Conservation (phyloP, 2,329 filamentous ascomycete genomes). For the Trichoderma lentiforme region DNA sequence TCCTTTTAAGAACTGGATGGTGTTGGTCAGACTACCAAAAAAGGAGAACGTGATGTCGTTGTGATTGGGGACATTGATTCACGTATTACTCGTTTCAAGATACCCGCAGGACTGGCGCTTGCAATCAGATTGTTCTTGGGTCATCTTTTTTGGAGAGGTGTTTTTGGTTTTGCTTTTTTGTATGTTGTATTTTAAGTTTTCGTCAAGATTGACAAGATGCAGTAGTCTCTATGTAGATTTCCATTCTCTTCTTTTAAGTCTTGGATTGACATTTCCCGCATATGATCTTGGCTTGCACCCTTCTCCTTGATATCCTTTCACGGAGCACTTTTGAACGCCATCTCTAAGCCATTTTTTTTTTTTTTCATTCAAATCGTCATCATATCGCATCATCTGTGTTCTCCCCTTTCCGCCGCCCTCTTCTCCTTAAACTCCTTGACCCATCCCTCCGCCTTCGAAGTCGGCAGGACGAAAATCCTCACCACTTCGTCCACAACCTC, state of each 20-base stretch:
- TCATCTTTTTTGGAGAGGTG: not conserved
- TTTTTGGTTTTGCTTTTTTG: not conserved
- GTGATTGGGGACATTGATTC: not conserved
- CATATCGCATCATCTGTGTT: slow-evolving; percentile 11
- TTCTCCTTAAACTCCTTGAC: slow-evolving; percentile 80
- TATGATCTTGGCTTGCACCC: not conserved
- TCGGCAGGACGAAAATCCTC: slow-evolving; percentile 78
- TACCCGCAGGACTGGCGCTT: slow-evolving; percentile 4
- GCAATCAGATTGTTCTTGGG: not conserved
- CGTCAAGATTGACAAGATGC: not conserved
- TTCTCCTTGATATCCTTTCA: not conserved
- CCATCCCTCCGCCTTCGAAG: slow-evolving; percentile 66
- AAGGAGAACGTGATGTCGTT: not conserved
- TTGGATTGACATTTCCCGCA: not conserved
- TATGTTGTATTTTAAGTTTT: not conserved
- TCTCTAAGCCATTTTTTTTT: not conserved
- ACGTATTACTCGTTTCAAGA: not conserved
- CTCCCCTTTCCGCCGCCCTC: slow-evolving; percentile 50
- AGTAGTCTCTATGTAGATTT: not conserved
- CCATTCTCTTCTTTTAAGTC: not conserved
- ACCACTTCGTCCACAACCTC: slow-evolving; percentile 87
- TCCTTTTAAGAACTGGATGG: slow-evolving; percentile 1
- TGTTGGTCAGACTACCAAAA: not conserved
- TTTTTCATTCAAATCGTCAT: not conserved
- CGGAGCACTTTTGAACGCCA: not conserved